Evolutionary conservation across 1,284 basidiomycete genomes (phyloP).

Genomic region (Lignosus rhinocerotis): DNA sequence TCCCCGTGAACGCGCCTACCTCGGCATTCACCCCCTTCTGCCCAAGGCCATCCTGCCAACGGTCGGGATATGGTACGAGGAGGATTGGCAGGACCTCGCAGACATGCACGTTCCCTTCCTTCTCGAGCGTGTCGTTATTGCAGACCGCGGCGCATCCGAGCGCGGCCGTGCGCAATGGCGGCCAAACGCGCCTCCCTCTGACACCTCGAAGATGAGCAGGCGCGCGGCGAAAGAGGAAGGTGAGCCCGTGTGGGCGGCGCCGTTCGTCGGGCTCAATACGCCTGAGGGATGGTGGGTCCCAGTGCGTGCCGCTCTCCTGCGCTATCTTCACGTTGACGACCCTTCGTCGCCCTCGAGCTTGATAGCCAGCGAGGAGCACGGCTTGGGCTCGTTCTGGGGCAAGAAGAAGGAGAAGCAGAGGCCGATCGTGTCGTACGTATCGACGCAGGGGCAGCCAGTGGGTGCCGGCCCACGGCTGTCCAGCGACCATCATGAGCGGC

Average conservation of each 20-base stretch:
- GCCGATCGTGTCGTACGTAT: conserved; percentile 74
- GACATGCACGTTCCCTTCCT: conserved; percentile 69
- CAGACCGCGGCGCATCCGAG: conserved; percentile 70
- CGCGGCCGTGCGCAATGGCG: conserved; percentile 39
- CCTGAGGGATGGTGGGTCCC: conserved; percentile 77
- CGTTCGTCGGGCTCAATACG: conserved; percentile 56
- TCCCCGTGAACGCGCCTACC: conserved; percentile 30
- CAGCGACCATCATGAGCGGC: conserved; percentile 49
- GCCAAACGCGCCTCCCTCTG: conserved; percentile 20
- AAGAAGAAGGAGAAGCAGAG: conserved; percentile 33
- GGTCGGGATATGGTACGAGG: conserved; percentile 62
- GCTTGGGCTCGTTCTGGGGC: conserved; percentile 28
- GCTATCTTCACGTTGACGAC: conserved; percentile 26
- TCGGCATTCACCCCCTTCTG: conserved; percentile 60
- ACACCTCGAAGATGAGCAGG: conserved; percentile 24
- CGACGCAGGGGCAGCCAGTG: conserved; percentile 56
- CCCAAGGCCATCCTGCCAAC: conserved; percentile 73
- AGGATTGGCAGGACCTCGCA: conserved; percentile 78
- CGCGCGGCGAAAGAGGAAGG: conserved; percentile 20
- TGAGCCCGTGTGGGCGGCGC: conserved; percentile 50
- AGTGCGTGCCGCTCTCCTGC: conserved; percentile 37
- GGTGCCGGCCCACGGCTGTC: conserved; percentile 45
- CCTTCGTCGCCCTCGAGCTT: background rate
- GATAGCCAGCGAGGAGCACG: conserved; percentile 1
- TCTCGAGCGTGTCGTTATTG: conserved; percentile 74